Conservation (phyloP, 176 grass and related monocot species). For the Carex littledalei region DNA sequence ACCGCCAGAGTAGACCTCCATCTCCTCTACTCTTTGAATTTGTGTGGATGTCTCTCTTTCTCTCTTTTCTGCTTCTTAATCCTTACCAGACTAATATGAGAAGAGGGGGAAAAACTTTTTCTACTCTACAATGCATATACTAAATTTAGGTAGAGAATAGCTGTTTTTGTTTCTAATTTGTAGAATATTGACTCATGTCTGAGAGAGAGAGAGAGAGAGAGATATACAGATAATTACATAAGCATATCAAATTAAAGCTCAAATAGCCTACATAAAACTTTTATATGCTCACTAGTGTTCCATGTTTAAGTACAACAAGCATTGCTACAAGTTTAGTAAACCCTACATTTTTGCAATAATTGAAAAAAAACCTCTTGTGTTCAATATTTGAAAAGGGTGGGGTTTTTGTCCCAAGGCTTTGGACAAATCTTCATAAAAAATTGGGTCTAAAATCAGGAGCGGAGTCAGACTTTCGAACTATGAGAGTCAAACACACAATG, state of each 20-base stretch:
- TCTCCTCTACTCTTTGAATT: constrained; percentile 1
- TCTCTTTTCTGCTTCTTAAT: neutral
- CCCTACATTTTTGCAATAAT: neutral
- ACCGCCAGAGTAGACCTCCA: constrained; percentile 26
- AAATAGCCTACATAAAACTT: neutral
- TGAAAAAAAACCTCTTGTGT: neutral
- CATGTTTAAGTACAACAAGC: no score
- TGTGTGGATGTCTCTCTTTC: neutral
- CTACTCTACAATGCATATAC: neutral
- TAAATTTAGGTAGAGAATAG: constrained; percentile 12
- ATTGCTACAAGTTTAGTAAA: neutral
- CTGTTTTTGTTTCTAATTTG: constrained; percentile 6
- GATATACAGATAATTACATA: neutral
- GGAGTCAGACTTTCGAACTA: no score
- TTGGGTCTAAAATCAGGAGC: no score
- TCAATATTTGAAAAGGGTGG: neutral
- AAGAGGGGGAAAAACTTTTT: neutral
- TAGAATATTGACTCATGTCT: neutral
- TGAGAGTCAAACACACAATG: no score
- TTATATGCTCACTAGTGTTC: neutral
- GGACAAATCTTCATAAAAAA: no score
- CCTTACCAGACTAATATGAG: neutral
- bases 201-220: neutral
- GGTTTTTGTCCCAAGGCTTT: no score
- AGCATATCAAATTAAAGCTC: neutral